These are phyloP conservation scores for Liquidambar formosana DNA, from an alignment of 164 flowering plant genomes.

Conservation along the genomic window DNA sequence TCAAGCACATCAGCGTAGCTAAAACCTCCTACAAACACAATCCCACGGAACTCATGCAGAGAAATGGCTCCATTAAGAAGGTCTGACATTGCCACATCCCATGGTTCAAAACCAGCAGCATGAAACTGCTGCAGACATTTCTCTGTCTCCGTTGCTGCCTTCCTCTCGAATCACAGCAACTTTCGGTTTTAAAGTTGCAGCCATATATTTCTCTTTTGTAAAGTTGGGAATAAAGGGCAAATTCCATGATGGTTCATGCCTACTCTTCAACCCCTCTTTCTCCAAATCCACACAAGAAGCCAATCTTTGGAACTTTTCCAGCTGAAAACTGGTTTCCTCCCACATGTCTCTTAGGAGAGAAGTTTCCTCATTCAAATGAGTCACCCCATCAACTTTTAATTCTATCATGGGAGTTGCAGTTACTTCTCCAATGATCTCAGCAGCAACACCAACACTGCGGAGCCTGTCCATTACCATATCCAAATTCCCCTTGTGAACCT, in stretches of 20 bases:
- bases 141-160: conserved; percentile 85
- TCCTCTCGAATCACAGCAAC: conserved; percentile 85
- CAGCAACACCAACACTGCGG: conserved; percentile 31
- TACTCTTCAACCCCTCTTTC: conserved; percentile 63
- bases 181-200: conserved; percentile 59
- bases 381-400: conserved; percentile 56
- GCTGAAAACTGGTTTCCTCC: conserved; percentile 93
- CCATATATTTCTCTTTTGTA: conserved; percentile 65
- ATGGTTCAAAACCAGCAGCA: conserved; percentile 89
- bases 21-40: conserved; percentile 88
- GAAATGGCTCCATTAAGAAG: conserved; percentile 60
- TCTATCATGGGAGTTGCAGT: conserved; percentile 45
- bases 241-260: conserved; percentile 74
- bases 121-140: conserved; percentile 92
- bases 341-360: conserved; percentile 78
- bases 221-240: conserved; percentile 67
- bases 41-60: conserved; percentile 64
- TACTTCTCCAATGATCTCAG: conserved; percentile 73
- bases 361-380: conserved; percentile 58
- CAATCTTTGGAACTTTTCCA: conserved; percentile 73
- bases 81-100: conserved; percentile 80
- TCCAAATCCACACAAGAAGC: conserved; percentile 83
- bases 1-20: conserved; percentile 85
- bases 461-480: conserved; percentile 50
- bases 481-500: conserved; percentile 59